phyloP scores from a whole-genome alignment of 2,329 filamentous ascomycete species.

The Colletotrichum sp. region DNA sequence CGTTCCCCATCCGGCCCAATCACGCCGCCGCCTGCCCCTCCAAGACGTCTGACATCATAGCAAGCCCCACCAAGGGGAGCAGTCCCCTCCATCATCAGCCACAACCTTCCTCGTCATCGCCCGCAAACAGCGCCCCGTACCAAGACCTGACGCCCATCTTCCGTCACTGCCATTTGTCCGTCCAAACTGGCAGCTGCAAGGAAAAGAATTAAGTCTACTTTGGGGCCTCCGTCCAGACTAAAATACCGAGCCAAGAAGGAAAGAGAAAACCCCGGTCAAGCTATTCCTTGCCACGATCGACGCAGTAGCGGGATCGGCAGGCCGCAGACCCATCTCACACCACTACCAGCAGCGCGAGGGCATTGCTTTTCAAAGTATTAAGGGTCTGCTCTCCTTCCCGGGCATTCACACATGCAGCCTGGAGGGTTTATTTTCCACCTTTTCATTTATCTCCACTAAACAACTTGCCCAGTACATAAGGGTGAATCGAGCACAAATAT shows the following conservation, averaged over 20 bases:
- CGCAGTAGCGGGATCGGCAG: conserved; percentile 15
- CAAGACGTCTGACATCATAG: conserved; percentile 18
- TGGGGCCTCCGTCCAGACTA: not conserved
- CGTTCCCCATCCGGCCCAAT: not conserved
- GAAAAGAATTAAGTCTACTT: not conserved
- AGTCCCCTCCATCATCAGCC: conserved; percentile 7
- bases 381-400: not conserved
- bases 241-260: not conserved
- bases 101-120: conserved; percentile 18
- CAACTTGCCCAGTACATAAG: not conserved
- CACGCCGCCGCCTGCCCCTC: not conserved
- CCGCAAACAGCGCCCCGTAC: conserved; percentile 15
- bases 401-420: fast-evolving
- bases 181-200: not conserved
- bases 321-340: not conserved
- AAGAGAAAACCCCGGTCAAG: not conserved
- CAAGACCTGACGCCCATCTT: conserved; percentile 2
- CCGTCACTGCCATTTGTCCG: not conserved
- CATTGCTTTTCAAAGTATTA: not conserved
- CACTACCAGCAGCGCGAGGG: not conserved
- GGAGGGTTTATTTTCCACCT: not conserved
- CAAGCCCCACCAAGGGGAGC: not conserved
- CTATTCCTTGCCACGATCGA: conserved; percentile 13
- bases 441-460: not conserved
- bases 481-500: not conserved